A percentile compares a stretch with the other conserved stretches of the same genome.
These are phyloP conservation scores for Mrakia gelida DNA, from an alignment of 768 basidiomycete genomes.

Conservation along the genomic window DNA sequence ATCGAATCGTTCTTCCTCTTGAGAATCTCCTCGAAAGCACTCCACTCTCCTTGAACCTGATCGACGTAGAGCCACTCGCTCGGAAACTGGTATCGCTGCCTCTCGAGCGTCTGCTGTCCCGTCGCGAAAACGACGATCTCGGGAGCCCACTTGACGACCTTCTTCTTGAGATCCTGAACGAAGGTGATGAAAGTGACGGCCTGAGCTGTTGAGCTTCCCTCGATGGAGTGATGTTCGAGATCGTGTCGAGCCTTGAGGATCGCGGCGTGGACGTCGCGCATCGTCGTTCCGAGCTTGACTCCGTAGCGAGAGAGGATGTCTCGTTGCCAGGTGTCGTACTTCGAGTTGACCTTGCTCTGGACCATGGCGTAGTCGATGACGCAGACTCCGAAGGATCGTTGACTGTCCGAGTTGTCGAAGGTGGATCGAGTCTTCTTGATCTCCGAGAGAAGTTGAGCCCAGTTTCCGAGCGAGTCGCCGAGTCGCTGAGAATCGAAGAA, in stretches of 20 bases:
- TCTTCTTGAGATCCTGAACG: constrained; percentile 96
- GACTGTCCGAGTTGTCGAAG: constrained; percentile 93
- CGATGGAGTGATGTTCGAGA: constrained; percentile 92
- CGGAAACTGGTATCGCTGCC: constrained; percentile 94
- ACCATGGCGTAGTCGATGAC: constrained; percentile 98
- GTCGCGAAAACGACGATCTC: constrained; percentile 91
- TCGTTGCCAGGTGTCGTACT: constrained; percentile 96
- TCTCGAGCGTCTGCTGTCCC: constrained; percentile 94
- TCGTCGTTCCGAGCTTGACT: constrained; percentile 82
- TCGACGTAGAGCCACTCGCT: constrained; percentile 98
- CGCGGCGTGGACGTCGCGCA: constrained; percentile 95
- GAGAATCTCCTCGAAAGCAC: constrained; percentile 94
- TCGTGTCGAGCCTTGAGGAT: constrained; percentile 92
- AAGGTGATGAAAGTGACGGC: constrained; percentile 99
- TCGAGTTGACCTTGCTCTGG: constrained; percentile 93
- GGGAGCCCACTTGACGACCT: constrained; percentile 92
- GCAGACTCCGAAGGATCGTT: constrained; percentile 85
- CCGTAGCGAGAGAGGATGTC: constrained; percentile 92
- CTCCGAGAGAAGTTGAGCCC: constrained; percentile 93
- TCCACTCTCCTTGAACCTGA: constrained; percentile 96
- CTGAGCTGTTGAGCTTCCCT: constrained; percentile 79
- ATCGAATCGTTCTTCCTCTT: constrained; percentile 97
- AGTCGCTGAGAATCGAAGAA: constrained; percentile 52
- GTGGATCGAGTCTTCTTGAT: constrained; percentile 95
- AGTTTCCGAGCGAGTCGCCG: constrained; percentile 85